Evolutionary conservation across 345 rosid species (phyloP).

Genomic region (Rhodomyrtus tomentosa): DNA sequence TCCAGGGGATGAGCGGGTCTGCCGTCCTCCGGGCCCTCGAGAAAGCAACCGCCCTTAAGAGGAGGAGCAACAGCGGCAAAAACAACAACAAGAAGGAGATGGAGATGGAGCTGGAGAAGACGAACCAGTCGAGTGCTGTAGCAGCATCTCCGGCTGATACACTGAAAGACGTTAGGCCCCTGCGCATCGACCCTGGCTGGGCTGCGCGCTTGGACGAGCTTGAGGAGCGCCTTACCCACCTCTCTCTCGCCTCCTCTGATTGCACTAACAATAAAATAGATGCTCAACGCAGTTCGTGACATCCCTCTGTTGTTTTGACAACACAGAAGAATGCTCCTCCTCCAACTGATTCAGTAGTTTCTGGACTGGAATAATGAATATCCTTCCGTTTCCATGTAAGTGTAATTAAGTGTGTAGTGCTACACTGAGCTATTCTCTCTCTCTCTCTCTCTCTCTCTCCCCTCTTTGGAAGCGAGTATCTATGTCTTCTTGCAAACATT

Average conservation of each 20-base stretch:
- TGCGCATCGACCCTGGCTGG: neutral
- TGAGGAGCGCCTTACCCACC: neutral
- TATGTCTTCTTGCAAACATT: neutral
- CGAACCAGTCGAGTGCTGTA: neutral
- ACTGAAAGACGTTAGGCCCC: neutral
- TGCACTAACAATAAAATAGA: neutral
- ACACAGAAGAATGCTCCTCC: neutral
- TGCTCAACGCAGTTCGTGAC: neutral
- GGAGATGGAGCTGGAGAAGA: neutral
- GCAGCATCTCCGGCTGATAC: neutral
- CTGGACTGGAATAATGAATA: no score
- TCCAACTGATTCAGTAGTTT: no score
- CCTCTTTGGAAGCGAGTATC: neutral
- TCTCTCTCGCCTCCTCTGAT: neutral
- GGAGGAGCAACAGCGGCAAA: slow-evolving; percentile 13
- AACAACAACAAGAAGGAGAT: slow-evolving; percentile 12
- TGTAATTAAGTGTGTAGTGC: neutral
- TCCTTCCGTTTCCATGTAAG: neutral
- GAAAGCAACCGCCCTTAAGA: slow-evolving; percentile 41
- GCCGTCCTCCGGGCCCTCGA: slow-evolving; percentile 59
- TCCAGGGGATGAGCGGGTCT: slow-evolving; percentile 27
- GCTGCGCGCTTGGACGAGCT: neutral
- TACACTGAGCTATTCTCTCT: neutral
- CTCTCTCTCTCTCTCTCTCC: neutral
- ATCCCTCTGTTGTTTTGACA: neutral